Base-by-base conservation (phyloP, 2,329 filamentous ascomycete species). In the Fusarium sp. region DNA sequence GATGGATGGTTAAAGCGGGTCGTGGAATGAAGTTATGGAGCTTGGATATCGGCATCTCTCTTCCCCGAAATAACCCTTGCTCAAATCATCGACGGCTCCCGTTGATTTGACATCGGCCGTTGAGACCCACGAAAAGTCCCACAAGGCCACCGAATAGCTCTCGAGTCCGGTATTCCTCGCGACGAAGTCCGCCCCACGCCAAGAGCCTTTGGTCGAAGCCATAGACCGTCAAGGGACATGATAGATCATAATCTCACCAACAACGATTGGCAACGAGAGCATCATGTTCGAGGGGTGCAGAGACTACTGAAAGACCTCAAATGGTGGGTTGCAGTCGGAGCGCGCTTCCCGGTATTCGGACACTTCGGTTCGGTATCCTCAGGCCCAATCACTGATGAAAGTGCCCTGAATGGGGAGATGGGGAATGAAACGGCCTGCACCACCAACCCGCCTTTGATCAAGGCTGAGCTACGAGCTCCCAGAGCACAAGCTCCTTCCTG, bases 191-290 rank as follows among this genome's bases (percentile, higher is more conserved):
- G 70, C 52, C 45, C 53, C 54, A 35, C 46, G 66, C 70, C 66
- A 73, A 73, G 66, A 55, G 45, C 10, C 27, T 41, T 41, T 63
- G 54, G 27, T 61, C 46, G 33, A 64, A 64, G 50, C 70, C 47
- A 73, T 73, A 36, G 39, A 59, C 25, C 33, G 31, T 44, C 31
- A 66, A 66, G 38, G 52, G 52, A 59, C 54, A 31, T 65, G 70
- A 73, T 68, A 54, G 61, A 71, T 73, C 66, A 65, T 36, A 55
- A 57, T 35, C 53, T 22, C 22, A 36, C 42, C 35, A 47, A 13
- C 8, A 42, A 36, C 49, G 46, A 67, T 62, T 71, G 62, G 66
- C 50, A 31, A 62, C 20, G 31, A 46, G 18, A 52, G 45, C 39
- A 47, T 65, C 44, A 27, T 25, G 13, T 52, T 38, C 22, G 29